These are phyloP conservation scores for Picea sitchensis DNA, from an alignment of 75 land plant species.

Conservation along the genomic window DNA sequence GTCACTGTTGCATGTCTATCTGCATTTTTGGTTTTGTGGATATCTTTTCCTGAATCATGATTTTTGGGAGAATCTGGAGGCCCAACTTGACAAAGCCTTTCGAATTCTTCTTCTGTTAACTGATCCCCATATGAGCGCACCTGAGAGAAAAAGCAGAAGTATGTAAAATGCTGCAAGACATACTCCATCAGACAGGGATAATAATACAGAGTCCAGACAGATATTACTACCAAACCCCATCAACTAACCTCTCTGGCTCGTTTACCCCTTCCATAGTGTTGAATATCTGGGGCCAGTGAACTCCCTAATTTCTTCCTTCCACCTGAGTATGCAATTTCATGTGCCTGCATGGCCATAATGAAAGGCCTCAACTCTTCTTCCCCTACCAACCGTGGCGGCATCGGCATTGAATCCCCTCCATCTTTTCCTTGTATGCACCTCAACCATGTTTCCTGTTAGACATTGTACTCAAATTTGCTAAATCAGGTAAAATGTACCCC, in stretches of 20 bases:
- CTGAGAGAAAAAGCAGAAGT: slow-evolving; percentile 31
- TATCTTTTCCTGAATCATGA: slow-evolving; percentile 12
- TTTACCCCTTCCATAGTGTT: slow-evolving; percentile 97
- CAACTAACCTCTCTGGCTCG: slow-evolving; percentile 87
- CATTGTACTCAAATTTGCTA: neutral
- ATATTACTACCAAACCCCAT: slow-evolving; percentile 5
- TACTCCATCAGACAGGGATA: slow-evolving; percentile 5
- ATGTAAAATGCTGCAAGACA: neutral
- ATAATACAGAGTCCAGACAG: neutral
- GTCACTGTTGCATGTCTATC: too few relatives aligned
- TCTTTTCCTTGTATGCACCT: slow-evolving; percentile 23
- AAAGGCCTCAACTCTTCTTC: slow-evolving; percentile 78
- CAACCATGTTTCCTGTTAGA: slow-evolving; percentile 67
- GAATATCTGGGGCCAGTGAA: slow-evolving; percentile 55
- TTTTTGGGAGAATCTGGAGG: slow-evolving; percentile 47
- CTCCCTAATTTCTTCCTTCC: slow-evolving; percentile 46
- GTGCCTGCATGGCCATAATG: slow-evolving; percentile 53
- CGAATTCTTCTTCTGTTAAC: slow-evolving; percentile 96
- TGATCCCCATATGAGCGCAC: slow-evolving; percentile 93
- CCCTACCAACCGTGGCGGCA: slow-evolving; percentile 73
- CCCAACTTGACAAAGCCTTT: slow-evolving; percentile 82
- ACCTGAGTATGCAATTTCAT: slow-evolving; percentile 38
- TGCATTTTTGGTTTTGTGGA: slow-evolving; percentile 9
- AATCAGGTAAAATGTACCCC: neutral
- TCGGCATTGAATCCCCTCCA: slow-evolving; percentile 23